phyloP scores from a whole-genome alignment of 495 filamentous ascomycete species.

The Bacidia gigantensis region DNA sequence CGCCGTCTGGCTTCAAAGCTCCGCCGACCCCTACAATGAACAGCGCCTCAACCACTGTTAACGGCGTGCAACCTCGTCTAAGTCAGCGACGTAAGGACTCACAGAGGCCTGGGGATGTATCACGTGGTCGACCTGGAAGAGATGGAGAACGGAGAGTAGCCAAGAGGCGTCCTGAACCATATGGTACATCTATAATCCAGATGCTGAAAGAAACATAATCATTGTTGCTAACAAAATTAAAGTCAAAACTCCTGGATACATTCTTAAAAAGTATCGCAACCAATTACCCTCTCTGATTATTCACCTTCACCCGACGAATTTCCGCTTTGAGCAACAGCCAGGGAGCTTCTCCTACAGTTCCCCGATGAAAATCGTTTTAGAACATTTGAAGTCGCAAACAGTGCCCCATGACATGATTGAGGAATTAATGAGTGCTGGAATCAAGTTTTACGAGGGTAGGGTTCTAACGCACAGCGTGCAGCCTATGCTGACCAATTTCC shows the following conservation, averaged over 20 bases:
- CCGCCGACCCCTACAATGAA: constrained; percentile 21
- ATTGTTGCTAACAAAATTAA: background rate
- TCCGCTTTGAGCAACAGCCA: constrained; percentile 89
- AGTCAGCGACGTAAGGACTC: constrained; percentile 41
- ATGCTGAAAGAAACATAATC: background rate
- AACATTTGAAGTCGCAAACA: constrained; percentile 54
- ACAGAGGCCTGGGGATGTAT: constrained; percentile 32
- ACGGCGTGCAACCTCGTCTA: constrained; percentile 30
- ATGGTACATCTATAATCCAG: constrained; percentile 24
- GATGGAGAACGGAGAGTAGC: constrained; percentile 26
- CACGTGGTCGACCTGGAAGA: constrained; percentile 25
- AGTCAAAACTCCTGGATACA: constrained; percentile 60
- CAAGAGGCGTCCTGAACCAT: constrained; percentile 35
- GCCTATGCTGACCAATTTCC: constrained; percentile 3
- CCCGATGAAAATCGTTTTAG: constrained; percentile 71
- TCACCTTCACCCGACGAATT: constrained; percentile 72
- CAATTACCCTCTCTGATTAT: constrained; percentile 68
- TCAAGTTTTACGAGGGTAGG: constrained; percentile 80
- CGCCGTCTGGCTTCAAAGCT: constrained; percentile 34
- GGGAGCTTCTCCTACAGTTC: constrained; percentile 82
- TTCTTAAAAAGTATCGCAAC: constrained; percentile 70
- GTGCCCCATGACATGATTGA: constrained; percentile 64
- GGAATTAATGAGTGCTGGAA: constrained; percentile 47
- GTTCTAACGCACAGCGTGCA: background rate
- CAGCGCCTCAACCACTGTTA: constrained; percentile 17